A percentile compares a stretch with the other conserved stretches of the same genome.
Conservation (phyloP, 495 filamentous ascomycete genomes). For the Lasiosphaeriaceae sp. region DNA sequence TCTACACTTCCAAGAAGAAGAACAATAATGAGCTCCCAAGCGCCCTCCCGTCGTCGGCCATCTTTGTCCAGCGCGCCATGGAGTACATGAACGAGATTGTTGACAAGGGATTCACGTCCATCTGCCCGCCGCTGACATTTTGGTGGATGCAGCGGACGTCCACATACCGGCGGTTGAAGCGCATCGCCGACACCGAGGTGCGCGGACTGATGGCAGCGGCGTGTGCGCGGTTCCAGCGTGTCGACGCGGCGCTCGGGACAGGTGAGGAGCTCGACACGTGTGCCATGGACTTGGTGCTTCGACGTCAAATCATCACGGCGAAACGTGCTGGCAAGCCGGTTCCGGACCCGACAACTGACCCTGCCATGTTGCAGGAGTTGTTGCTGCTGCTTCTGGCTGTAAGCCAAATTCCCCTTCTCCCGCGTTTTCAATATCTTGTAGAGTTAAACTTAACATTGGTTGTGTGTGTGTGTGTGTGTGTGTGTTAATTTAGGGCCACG, state of each 20-base stretch:
- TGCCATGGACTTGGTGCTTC: constrained; percentile 34
- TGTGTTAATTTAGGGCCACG: constrained; percentile 16
- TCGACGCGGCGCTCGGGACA: constrained; percentile 9
- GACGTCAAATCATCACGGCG: constrained; percentile 22
- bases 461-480: no score
- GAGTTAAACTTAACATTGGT: no score
- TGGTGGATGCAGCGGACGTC: constrained; percentile 8
- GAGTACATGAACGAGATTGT: constrained; percentile 9
- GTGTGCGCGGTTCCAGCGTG: constrained; percentile 10
- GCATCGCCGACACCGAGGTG: constrained; percentile 15
- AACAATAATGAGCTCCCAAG: no score
- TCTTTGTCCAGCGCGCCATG: background rate
- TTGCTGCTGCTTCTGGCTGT: constrained; percentile 20
- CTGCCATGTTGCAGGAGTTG: constrained; percentile 26
- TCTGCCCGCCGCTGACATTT: background rate
- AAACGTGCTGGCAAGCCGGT: constrained; percentile 17
- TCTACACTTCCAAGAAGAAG: no score
- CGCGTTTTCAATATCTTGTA: background rate
- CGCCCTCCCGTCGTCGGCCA: background rate
- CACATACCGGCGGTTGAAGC: constrained; percentile 17
- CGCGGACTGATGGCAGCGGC: constrained; percentile 13
- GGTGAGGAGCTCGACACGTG: constrained; percentile 27
- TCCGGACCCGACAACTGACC: constrained; percentile 20
- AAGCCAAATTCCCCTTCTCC: background rate
- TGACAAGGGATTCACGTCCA: background rate